Base-by-base conservation (phyloP, 352 stramenopile genomes). In the Globisporangium takayamanum region DNA sequence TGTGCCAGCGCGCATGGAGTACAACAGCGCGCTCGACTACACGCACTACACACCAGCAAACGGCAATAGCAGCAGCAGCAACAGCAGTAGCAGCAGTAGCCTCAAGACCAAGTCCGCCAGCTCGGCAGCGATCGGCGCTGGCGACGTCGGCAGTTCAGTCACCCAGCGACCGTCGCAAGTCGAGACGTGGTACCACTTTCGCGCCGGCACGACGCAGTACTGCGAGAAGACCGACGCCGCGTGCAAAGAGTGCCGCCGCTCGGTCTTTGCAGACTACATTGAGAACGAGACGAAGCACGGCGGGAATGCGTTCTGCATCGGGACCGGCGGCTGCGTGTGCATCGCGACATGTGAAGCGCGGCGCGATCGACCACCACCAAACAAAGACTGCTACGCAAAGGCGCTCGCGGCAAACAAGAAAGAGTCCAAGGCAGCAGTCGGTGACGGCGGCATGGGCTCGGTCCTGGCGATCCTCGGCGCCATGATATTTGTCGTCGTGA, bases 401-500 rank as follows among this genome's bases (percentile, higher is more conserved):
- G 46, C 62, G 22, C 18, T 68, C 28, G 57, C 56, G 3, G 51
- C 57, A 5, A 53, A 49, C 41, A 57, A 66, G 30, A 53, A 66
- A 14, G 48, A 68, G 0, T 39, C 18, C 6, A 49, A 60, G 20
- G 39, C 28, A 25, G 5, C 2, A 8, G 42, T 3, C 12, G 56
- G 26, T 16, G 20, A n/a, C n/a, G 15, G n/a, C 39, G 33, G 16
- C 1, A 39, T 37, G 14, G 48, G 18, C 5, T 55, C 51, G 10
- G 53, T 60, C 14, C 26, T 63, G 15, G 54, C 70, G 12, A 69
- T 83, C 47, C 8, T 76, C 1, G 73, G 73, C 2, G 73, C 69
- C 45, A 74, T 83, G 66, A 63, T 68, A 47, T 75, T 83, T 50
- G 75, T 80, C 6, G 67, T 80, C 5, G 64, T 66, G 22, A 71